phyloP scores from a whole-genome alignment of 345 rosid species.

The Ailanthus altissimus region DNA sequence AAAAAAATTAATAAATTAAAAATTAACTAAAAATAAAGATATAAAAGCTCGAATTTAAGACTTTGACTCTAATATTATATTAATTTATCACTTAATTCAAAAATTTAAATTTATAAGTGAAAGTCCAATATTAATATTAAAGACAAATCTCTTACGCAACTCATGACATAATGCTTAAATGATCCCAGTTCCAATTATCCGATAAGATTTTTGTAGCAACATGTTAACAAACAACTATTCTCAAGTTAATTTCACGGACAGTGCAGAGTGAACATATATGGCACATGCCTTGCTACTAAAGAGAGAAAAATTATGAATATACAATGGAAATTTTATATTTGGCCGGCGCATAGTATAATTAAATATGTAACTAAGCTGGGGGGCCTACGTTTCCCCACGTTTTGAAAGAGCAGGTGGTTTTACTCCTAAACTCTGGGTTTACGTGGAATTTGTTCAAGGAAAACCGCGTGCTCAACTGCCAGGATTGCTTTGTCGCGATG shows the following conservation, averaged over 20 bases:
- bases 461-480: background rate
- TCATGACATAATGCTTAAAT: background rate
- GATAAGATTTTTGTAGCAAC: slow-evolving; percentile 23
- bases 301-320: background rate
- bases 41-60: too few species aligned
- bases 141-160: too few species aligned
- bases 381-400: background rate
- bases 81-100: too few species aligned
- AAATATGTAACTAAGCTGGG: background rate
- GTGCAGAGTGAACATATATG: background rate
- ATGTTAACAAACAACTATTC: slow-evolving; percentile 22
- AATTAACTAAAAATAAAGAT: too few species aligned
- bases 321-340: too few species aligned
- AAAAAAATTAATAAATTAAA: too few species aligned
- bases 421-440: background rate
- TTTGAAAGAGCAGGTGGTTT: background rate
- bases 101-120: too few species aligned
- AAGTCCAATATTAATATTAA: too few species aligned
- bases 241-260: slow-evolving; percentile 15
- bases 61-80: too few species aligned
- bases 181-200: slow-evolving; percentile 15
- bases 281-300: background rate
- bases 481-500: background rate
- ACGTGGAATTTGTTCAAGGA: background rate
- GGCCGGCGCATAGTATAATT: too few species aligned